Evolutionary conservation across 129 eudicot genomes (phyloP), one percentile per base, ranked within the genome.

Genomic region (Flaveria sonorensis): DNA sequence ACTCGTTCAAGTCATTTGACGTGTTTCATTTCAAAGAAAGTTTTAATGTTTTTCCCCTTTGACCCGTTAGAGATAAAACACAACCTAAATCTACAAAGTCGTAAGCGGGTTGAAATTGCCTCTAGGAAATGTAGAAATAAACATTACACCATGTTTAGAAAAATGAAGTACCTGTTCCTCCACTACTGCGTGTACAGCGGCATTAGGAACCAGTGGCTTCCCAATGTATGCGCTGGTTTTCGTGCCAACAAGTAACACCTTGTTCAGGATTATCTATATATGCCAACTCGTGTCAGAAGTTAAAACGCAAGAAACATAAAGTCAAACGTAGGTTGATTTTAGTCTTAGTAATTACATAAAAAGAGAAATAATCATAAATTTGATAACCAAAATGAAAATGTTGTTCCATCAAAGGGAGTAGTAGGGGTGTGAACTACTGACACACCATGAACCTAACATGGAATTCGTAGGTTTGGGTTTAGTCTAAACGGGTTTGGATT

Each of bases 101-200:
- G 2, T 64, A 64, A 10, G 32, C 10, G 1, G 32, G 15, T 57
- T 57, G 15, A 19, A 57, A 64, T 26, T 13, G 68, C 68, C 10
- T 62, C 45, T 30, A 23, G 67, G 14, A 73, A 73, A 19, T 0
- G 13, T 15, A 56, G 47, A 64, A 48, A 70, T 1, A 51, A 16
- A 13, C 19, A 19, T 11, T 39, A 15, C 10, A 70, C 15, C 12
- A 20, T 13, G 40, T 47, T 23, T 72, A 67, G 18, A 50, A 28
- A 2, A 28, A 18, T 66, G 64, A 26, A 70, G n/a, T 77, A 94
- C 98, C 88, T 94, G 98, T 70, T 94, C 98, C 74, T 94, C 98
- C 16, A 94, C 97, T 30, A 94, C 88, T 11, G 98, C 98, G 75
- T 94, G 91, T 21, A 94, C 98, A n/a, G 79, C 88, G n/a, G 98